phyloP scores from a whole-genome alignment of 176 grass and related monocot genomes.

The Thinopyrum elongatum region DNA sequence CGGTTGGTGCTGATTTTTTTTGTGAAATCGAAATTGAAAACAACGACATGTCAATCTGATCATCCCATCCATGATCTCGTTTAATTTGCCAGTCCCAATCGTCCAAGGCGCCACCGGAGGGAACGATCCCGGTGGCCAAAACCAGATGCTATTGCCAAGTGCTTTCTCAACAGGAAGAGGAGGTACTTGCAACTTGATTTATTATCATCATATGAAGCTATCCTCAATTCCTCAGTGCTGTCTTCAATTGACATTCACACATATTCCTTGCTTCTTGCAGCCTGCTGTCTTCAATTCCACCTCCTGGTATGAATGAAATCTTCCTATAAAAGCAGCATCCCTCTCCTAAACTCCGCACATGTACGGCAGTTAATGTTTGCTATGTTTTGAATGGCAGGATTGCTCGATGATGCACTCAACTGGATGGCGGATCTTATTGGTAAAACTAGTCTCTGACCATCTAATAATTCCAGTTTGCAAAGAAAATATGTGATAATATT shows the following conservation, averaged over 20 bases:
- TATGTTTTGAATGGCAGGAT: neutral
- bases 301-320: neutral
- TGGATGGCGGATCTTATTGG: neutral
- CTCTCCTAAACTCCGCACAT: neutral
- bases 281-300: neutral
- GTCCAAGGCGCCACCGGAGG: neutral
- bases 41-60: neutral
- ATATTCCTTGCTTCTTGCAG: neutral
- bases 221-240: neutral
- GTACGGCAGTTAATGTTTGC: neutral
- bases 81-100: neutral
- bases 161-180: neutral
- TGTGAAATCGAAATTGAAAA: too few relatives aligned
- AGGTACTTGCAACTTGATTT: neutral
- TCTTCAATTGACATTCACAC: neutral
- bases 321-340: neutral
- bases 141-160: neutral
- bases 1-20: too few relatives aligned
- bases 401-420: neutral
- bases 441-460: neutral
- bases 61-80: neutral
- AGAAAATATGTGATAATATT: neutral
- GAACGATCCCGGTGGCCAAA: neutral
- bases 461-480: neutral
- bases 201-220: neutral